Evolutionary conservation across 192 early-diverging fungal species (phyloP).

Genomic region (Coemansia sp.): DNA sequence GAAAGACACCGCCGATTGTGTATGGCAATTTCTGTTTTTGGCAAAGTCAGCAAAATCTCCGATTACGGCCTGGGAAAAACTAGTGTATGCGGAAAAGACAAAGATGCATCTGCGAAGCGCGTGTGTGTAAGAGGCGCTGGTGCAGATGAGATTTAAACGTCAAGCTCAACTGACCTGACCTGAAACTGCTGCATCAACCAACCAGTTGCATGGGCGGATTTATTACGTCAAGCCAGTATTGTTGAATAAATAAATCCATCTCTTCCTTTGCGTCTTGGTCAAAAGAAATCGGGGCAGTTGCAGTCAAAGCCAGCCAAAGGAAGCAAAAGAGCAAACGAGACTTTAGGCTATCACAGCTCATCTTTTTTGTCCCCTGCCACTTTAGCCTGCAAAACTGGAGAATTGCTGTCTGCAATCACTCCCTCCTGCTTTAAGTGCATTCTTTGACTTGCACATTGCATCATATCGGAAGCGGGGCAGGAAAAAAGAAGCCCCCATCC

Average conservation of each 20-base stretch:
- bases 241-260: no score
- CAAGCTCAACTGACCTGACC: background rate
- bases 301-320: background rate
- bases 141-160: background rate
- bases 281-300: no score
- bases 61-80: constrained; percentile 6
- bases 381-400: no score
- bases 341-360: background rate
- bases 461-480: background rate
- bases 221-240: background rate
- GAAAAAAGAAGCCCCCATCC: background rate
- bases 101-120: constrained; percentile 9
- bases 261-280: no score
- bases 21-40: no score
- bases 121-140: background rate
- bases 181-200: background rate
- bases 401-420: background rate
- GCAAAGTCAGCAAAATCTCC: background rate
- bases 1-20: no score
- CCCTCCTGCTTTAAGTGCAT: background rate
- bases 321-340: background rate
- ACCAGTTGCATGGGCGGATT: background rate
- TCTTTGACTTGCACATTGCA: background rate
- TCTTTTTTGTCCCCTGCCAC: no score
- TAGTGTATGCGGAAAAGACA: background rate